These are phyloP conservation scores for Hypericum androsaemum DNA, from an alignment of 345 rosid species.

Conservation along the genomic window DNA sequence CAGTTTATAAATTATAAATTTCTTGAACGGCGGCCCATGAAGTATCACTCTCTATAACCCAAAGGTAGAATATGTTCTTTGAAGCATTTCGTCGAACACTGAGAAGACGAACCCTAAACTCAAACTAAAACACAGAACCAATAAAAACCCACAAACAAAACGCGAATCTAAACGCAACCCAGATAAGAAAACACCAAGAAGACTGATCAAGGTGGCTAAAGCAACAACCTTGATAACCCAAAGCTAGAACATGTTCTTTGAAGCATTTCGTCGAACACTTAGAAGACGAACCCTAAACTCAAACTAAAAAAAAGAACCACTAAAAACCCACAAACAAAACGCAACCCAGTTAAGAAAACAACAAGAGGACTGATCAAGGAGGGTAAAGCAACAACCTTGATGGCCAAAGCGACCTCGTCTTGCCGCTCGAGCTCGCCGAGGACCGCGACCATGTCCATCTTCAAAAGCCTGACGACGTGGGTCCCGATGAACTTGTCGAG, in stretches of 20 bases:
- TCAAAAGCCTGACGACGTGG: too few species aligned
- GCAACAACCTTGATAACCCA: constrained; percentile 60
- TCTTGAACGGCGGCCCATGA: too few species aligned
- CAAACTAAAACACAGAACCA: too few species aligned
- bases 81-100: constrained; percentile 36
- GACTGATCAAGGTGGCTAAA: not conserved
- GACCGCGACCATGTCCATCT: too few species aligned
- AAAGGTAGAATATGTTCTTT: constrained; percentile 1
- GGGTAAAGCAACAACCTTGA: constrained; percentile 36
- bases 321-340: not conserved
- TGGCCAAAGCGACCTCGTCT: constrained; percentile 51
- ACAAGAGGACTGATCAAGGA: not conserved
- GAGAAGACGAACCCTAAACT: constrained; percentile 3
- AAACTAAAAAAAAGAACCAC: too few species aligned
- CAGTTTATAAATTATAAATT: too few species aligned
- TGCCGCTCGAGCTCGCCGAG: too few species aligned
- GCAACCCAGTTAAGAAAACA: constrained; percentile 3
- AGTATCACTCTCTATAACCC: too few species aligned
- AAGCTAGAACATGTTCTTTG: constrained; percentile 15
- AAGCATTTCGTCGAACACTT: constrained; percentile 36
- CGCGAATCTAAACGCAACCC: not conserved
- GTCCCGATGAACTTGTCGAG: too few species aligned
- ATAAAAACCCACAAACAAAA: not conserved
- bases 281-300: constrained; percentile 3
- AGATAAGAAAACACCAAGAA: not conserved